Base-by-base conservation (phyloP, 2,329 filamentous ascomycete genomes). In the Fusarium falciforme region DNA sequence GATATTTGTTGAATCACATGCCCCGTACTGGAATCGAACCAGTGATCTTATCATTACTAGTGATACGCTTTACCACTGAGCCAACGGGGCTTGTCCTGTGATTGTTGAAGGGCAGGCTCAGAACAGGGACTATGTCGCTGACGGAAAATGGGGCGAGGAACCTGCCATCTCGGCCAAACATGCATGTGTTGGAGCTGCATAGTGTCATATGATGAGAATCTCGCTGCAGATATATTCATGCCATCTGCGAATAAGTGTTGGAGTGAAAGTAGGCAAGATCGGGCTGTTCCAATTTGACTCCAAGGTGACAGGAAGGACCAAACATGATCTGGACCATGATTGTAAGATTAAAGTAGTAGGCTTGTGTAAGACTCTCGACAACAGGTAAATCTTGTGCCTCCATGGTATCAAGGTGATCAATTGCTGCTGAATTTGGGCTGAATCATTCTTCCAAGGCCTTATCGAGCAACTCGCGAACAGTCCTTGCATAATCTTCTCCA, bases 41-140 rank as follows among this genome's bases (percentile, higher is more conserved):
- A 77, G 75, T 79, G 79, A 81, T 79, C 79, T 81, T 78, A 72
- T 81, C 79, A 80, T 81, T 80, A 81, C 79, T 80, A 81, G 79
- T 81, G 79, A 80, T 72, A 78, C 79, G 79, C 79, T 80, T 75
- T 80, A 81, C 80, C 80, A 79, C 80, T 81, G 72, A 81, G 79
- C 79, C 79, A 81, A 79, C 77, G 73, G 76, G 79, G 79, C 79
- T 68, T 60, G 3, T 61, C 31, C 4, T 62, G 63, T 29, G 63
- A 36, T 14, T 55, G 29, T 35, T 67, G 47, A 1, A 44, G 3
- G 14, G 1, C 8, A 14, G 17, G 17, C 6, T 54, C 27, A n/a
- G 11, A n/a, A 29, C 10, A 12, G 25, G 10, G 12, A 5, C 12
- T 57, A 57, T 57, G 8, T 4, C 8, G 52, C n/a, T 29, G 47